These are phyloP conservation scores for Saturnispora diversa DNA, from an alignment of 805 yeast species.

Conservation along the genomic window DNA sequence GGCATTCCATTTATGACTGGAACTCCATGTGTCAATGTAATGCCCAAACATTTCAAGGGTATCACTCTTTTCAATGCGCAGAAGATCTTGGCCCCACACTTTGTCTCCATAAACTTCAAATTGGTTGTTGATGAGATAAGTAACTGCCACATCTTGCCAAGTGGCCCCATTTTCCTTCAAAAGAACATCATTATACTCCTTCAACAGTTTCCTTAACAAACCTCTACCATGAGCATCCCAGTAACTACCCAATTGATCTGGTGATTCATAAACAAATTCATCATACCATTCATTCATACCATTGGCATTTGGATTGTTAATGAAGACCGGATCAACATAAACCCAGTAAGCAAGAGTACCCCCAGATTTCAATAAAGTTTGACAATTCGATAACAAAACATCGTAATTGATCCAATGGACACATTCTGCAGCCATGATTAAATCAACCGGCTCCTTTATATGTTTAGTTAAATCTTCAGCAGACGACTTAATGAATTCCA, in stretches of 20 bases:
- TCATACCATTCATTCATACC: slow-evolving; percentile 38
- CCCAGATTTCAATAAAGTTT: slow-evolving; percentile 31
- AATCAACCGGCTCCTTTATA: slow-evolving; percentile 34
- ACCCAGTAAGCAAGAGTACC: slow-evolving; percentile 66
- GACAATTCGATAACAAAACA: slow-evolving; percentile 26
- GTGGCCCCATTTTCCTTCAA: slow-evolving; percentile 27
- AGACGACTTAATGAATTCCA: slow-evolving; percentile 8
- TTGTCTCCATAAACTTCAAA: slow-evolving; percentile 17
- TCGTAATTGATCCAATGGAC: slow-evolving; percentile 64
- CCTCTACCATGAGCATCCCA: slow-evolving; percentile 86
- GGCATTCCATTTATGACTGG: slow-evolving; percentile 49
- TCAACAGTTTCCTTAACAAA: slow-evolving; percentile 39
- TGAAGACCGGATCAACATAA: slow-evolving; percentile 60
- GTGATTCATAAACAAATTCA: slow-evolving; percentile 36
- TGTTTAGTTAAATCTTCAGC: slow-evolving; percentile 22
- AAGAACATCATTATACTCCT: slow-evolving; percentile 33
- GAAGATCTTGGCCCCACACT: slow-evolving; percentile 17
- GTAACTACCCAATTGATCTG: slow-evolving; percentile 48
- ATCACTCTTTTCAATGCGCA: slow-evolving; percentile 31
- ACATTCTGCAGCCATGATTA: slow-evolving; percentile 75
- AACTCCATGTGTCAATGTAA: slow-evolving; percentile 65
- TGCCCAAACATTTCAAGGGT: slow-evolving; percentile 39
- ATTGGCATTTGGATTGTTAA: slow-evolving; percentile 12
- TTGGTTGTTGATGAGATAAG: slow-evolving; percentile 13
- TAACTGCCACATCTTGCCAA: slow-evolving; percentile 26